Evolutionary conservation across 2,329 filamentous ascomycete species (phyloP), one percentile per base, ranked within the genome.

Genomic region (Thermomyces lanuginosus): DNA sequence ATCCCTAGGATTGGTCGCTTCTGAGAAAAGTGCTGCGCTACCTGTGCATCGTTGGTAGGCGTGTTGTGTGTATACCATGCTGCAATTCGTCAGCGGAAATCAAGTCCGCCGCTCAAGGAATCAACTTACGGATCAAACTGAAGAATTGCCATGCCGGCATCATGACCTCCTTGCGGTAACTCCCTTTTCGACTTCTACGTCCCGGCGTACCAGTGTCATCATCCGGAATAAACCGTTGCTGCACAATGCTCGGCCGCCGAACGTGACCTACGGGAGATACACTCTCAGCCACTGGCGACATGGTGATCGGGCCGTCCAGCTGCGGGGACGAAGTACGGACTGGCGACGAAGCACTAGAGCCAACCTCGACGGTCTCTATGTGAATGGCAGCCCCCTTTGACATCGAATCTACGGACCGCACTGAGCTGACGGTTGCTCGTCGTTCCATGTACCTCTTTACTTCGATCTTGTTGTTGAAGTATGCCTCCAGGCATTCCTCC

Each of bases 111-210:
- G 8, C 8, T 16, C 8, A 6, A 9, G 27, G n/a, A 17, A 4
- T 7, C 8, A 20, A 63, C 77, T 56, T 59, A 83, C 78, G 84
- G 41, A 93, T 82, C 14, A 95, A 60, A 43, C 79, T 82, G 55
- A 93, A 95, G 45, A 95, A 92, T 44, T 93, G 86, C 83, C 84
- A 95, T 2, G 89, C 89, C 19, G 86, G 86, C 60, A 95, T 92
- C 32, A 86, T 75, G 8, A 95, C 78, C 42, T 92, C 84, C 45
- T 86, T 92, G 36, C 66, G 52, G 26, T 64, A 51, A 17, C 57
- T 61, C 20, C 54, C 54, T 28, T 41, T 51, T 8, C 49, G n/a
- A n/a, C n/a, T 45, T 5, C 38, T 32, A 19, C 46, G 41, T 4
- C 23, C 16, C 19, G 26, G 30, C 8, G 16, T 23, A 8, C 18